phyloP scores from a whole-genome alignment of 2,329 filamentous ascomycete genomes.

The Arthrobotrys megalospora region DNA sequence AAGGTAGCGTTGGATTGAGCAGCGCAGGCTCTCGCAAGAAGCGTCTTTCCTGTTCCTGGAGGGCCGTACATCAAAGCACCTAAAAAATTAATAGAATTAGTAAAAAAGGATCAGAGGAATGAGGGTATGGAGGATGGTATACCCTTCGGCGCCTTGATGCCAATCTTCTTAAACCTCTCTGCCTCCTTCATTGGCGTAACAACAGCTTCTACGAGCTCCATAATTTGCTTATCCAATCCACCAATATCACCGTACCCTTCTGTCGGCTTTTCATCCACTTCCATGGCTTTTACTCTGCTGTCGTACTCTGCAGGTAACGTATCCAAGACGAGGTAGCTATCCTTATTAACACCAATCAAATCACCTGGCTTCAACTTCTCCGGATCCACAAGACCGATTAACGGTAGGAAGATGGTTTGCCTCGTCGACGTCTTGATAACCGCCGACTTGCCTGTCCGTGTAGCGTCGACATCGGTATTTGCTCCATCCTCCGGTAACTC shows the following conservation, averaged over 20 bases:
- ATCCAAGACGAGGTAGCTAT: slow-evolving; percentile 96
- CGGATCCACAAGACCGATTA: slow-evolving; percentile 96
- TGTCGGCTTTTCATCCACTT: slow-evolving; percentile 99
- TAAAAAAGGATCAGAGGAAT: slow-evolving; percentile 32
- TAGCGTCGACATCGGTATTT: slow-evolving; percentile 98
- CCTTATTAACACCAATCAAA: slow-evolving; percentile 98
- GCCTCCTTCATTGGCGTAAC: slow-evolving; percentile 99
- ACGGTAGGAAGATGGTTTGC: slow-evolving; percentile 97
- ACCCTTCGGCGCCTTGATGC: slow-evolving; percentile 99
- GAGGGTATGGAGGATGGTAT: slow-evolving; percentile 63
- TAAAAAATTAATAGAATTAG: slow-evolving; percentile 67
- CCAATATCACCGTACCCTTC: slow-evolving; percentile 99
- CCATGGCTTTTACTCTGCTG: slow-evolving; percentile 99
- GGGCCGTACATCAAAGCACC: slow-evolving; percentile 98
- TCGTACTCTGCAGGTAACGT: slow-evolving; percentile 98
- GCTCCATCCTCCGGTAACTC: slow-evolving; percentile 98
- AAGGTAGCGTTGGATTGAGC: slow-evolving; percentile 99
- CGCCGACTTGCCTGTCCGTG: slow-evolving; percentile 95
- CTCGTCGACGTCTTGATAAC: slow-evolving; percentile 99
- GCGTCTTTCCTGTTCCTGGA: slow-evolving; percentile 89
- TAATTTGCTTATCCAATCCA: slow-evolving; percentile 98
- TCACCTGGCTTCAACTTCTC: slow-evolving; percentile 95
- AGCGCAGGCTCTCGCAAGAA: slow-evolving; percentile 93
- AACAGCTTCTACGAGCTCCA: slow-evolving; percentile 97
- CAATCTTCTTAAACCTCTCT: slow-evolving; percentile 99